phyloP scores from a whole-genome alignment of 768 basidiomycete genomes.

The Russula emetica region DNA sequence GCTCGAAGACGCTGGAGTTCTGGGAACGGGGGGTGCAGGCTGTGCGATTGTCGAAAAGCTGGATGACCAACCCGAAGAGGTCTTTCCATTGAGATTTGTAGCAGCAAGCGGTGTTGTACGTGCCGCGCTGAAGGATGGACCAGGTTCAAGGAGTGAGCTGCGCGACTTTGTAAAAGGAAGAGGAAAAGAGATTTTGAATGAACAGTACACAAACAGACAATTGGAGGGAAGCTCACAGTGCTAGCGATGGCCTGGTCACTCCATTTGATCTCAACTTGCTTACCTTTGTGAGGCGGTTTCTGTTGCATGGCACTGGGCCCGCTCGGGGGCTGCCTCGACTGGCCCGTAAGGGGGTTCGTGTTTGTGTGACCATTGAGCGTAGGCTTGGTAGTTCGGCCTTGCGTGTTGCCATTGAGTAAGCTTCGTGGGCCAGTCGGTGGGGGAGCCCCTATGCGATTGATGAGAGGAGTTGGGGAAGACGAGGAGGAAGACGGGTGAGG shows the following conservation, averaged over 20 bases:
- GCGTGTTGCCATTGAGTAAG: slow-evolving; percentile 40
- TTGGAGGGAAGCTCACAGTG: slow-evolving; percentile 32
- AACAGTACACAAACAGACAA: slow-evolving; percentile 18
- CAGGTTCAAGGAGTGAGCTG: slow-evolving; percentile 11
- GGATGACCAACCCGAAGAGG: slow-evolving; percentile 28
- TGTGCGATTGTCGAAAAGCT: slow-evolving; percentile 27
- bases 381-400: slow-evolving; percentile 39
- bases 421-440: slow-evolving; percentile 68
- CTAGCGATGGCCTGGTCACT: slow-evolving; percentile 34
- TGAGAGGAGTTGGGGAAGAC: slow-evolving; percentile 35
- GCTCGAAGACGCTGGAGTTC: slow-evolving; percentile 25
- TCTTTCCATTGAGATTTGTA: slow-evolving; percentile 23
- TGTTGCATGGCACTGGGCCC: slow-evolving; percentile 32
- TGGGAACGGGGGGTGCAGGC: slow-evolving; percentile 28
- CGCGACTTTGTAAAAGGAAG: slow-evolving; percentile 18
- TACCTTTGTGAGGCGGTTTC: slow-evolving; percentile 40
- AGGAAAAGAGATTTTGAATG: slow-evolving; percentile 23
- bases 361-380: slow-evolving; percentile 43
- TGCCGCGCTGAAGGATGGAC: slow-evolving; percentile 17
- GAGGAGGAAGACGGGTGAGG: slow-evolving; percentile 31
- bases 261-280: slow-evolving; percentile 40
- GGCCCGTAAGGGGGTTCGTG: slow-evolving; percentile 31
- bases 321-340: slow-evolving; percentile 33
- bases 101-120: slow-evolving; percentile 21
- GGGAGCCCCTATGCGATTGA: slow-evolving; percentile 44